Conservation (phyloP, 805 yeast genomes). For the Myxozyma geophila region DNA sequence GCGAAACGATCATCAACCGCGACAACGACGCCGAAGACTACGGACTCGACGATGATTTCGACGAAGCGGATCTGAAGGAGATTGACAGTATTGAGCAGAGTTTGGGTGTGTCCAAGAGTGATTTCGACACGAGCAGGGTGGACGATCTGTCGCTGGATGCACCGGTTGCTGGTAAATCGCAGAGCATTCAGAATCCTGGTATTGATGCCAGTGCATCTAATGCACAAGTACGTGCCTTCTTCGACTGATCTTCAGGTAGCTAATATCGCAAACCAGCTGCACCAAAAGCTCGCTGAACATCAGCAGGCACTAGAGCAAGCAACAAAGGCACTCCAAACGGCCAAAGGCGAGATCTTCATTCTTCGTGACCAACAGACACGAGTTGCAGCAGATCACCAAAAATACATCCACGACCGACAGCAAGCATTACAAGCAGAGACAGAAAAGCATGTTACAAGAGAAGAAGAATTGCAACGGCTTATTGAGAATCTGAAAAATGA, state of each 20-base stretch:
- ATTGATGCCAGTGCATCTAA: neutral
- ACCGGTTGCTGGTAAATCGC: no score
- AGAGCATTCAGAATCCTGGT: no score
- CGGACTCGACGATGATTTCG: constrained; percentile 36
- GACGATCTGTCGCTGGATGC: no score
- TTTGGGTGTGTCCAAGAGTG: neutral
- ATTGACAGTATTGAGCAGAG: neutral
- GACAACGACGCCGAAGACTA: constrained; percentile 23
- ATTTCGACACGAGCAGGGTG: no score
- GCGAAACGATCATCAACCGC: constrained; percentile 4
- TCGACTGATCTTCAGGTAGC: neutral
- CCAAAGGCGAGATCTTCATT: constrained; percentile 82
- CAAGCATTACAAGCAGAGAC: constrained; percentile 36
- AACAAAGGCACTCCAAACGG: constrained; percentile 51
- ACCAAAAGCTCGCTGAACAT: constrained; percentile 23
- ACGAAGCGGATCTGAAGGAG: constrained; percentile 37
- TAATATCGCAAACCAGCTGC: constrained; percentile 1
- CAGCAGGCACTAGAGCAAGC: constrained; percentile 38
- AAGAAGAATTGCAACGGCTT: constrained; percentile 49
- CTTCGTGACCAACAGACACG: constrained; percentile 66
- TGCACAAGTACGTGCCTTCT: neutral
- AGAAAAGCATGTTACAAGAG: constrained; percentile 45
- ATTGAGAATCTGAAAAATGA: constrained; percentile 57
- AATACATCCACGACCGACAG: constrained; percentile 41
- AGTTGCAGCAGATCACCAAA: constrained; percentile 38